Base-by-base conservation (phyloP, 2,329 filamentous ascomycete species). In the Cladophialophora bantiana region DNA sequence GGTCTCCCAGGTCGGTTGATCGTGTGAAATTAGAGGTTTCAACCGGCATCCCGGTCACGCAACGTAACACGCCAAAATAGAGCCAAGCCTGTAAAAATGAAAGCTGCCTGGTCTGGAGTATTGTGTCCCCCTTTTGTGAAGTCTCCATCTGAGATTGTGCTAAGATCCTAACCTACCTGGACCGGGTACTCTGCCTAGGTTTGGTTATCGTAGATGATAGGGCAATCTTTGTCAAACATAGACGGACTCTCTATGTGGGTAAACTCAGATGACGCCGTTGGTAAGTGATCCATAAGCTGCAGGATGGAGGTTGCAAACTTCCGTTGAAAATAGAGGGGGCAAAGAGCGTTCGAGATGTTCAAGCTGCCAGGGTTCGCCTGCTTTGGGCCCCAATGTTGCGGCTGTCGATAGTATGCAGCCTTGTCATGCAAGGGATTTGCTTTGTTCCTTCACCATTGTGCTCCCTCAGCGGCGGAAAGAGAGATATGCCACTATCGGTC, bases 81-180 rank as follows among this genome's bases (percentile, higher is more conserved):
- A 59, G 38, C 56, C 56, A 59, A 20, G 56, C 56, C 40, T 59
- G 56, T 10, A 59, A 15, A 15, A 59, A 45, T 32, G 56, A 59
- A 59, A 59, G 56, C 56, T 13, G 56, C 56, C 38, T 59, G 56
- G 10, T 13, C 20, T 2, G 56, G 7, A 18, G 56, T 45, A 42
- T 59, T 59, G 9, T 36, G 38, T n/a, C 56, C 56, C 9, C 7
- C 10, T 18, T 59, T 45, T 3, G 56, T 59, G 38, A 59, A 59
- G 56, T 59, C 38, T 26, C 56, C 56, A 7, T 45, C 36, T 4
- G 15, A 45, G 38, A 59, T 45, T 20, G 56, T 13, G 9, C n/a
- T 36, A 15, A 34, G 38, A 34, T 34, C 56, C 38, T 20, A 59
- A 31, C 56, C 56, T 32, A 20, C 15, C 34, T 38, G 56, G 12